Evolutionary conservation across 1,284 basidiomycete genomes (phyloP).

Genomic region (Coriolopsis trogii): DNA sequence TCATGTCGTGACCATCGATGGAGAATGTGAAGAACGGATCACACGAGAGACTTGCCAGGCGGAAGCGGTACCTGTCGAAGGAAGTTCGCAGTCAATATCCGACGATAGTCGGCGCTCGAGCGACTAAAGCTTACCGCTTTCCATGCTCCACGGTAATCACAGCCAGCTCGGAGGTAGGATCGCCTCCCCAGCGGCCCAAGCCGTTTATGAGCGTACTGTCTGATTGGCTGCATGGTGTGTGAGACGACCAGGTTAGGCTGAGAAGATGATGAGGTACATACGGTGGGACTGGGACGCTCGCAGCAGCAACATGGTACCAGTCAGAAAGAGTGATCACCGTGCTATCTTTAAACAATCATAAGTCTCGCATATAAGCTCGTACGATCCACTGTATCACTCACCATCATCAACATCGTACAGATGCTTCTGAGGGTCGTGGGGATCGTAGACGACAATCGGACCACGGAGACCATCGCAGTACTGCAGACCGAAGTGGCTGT

Average conservation of each 20-base stretch:
- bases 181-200: constrained; percentile 35
- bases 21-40: constrained; percentile 33
- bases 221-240: constrained; percentile 3
- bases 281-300: background rate
- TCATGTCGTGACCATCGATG: constrained; percentile 45
- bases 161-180: constrained; percentile 30
- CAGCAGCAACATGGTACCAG: constrained; percentile 26
- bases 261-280: background rate
- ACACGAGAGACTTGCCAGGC: constrained; percentile 51
- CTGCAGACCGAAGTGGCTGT: constrained; percentile 28
- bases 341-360: constrained; percentile 14
- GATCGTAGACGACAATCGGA: constrained; percentile 45
- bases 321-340: constrained; percentile 29
- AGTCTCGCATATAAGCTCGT: no score
- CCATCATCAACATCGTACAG: constrained; percentile 48
- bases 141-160: constrained; percentile 34
- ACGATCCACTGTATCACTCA: constrained; percentile 9
- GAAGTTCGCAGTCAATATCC: background rate
- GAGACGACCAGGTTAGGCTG: background rate
- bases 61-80: constrained; percentile 30
- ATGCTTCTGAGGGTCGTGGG: constrained; percentile 38
- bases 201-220: constrained; percentile 54
- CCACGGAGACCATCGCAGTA: constrained; percentile 41
- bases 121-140: constrained; percentile 34
- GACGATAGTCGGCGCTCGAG: background rate